Base-by-base conservation (phyloP, 148 eudicot species). In the Rhododendron kiyosumense region DNA sequence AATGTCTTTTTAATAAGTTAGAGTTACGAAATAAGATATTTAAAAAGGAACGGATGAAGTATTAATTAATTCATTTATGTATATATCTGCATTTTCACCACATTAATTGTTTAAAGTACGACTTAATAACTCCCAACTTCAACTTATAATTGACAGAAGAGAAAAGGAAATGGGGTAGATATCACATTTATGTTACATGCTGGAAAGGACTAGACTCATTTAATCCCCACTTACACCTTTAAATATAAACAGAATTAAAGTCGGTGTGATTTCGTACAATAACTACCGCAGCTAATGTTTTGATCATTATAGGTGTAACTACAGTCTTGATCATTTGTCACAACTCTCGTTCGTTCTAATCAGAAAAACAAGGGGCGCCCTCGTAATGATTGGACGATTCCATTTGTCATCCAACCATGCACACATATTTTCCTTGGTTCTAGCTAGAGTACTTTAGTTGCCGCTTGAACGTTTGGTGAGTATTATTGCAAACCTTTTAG, bases 291-390 rank as follows among this genome's bases (percentile, higher is more conserved):
- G 10, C 32, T 4, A 30, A 71, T 46, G 36, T 22, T 73, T 51
- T 2, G 17, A 51, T 51, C 54, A 12, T 73, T 73, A 63, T 63
- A 48, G 51, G 57, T 34, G 8, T 15, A 36, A 83, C 75, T 14
- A 41, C 30, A 67, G 57, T 83, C 85, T 73, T 74, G n/a, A 48
- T 49, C 14, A 49, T 34, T 49, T 74, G 85, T 84, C 79, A 74
- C 78, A 30, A 17, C 74, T 84, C 54, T 52, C 61, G 30, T 34
- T 51, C n/a, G 17, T 12, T 51, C 45, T 51, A 36, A 18, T 76
- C 51, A 74, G n/a, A 28, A 20, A 84, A 22, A 54, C 73, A 34
- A 76, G 30, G 41, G 57, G 73, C 17, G 77, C 63, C 74, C 30
- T 73, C 18, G 2, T 28, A 17, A 2, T 73, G 80, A 84, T 48